Percentiles rank a stretch among this genome's conserved stretches.
These are phyloP conservation scores for Beta macrorhiza DNA, from an alignment of 179 eudicot species.

Conservation along the genomic window DNA sequence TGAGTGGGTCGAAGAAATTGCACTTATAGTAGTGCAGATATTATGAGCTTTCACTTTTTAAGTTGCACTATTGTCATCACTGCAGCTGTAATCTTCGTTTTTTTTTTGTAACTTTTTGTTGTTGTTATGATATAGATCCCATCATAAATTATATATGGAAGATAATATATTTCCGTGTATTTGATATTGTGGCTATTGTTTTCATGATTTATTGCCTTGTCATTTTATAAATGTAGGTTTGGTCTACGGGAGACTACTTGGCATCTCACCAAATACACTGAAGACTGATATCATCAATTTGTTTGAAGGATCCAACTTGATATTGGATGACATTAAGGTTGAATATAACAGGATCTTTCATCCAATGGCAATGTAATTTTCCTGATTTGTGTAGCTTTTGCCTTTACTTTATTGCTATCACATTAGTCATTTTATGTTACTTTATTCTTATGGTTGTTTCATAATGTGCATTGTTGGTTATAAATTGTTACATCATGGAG, in stretches of 20 bases:
- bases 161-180: neutral
- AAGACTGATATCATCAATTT: constrained; percentile 56
- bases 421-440: neutral
- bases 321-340: constrained; percentile 55
- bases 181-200: neutral
- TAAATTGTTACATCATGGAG: neutral
- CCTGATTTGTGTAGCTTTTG: neutral
- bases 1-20: neutral
- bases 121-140: too few species aligned
- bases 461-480: neutral
- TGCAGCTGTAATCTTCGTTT: neutral
- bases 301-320: constrained; percentile 58
- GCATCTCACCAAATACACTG: constrained; percentile 41
- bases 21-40: neutral
- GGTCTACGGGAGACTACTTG: constrained; percentile 49
- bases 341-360: constrained; percentile 40
- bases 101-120: neutral
- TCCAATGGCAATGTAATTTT: constrained; percentile 55
- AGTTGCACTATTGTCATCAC: neutral
- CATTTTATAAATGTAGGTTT: constrained; percentile 12
- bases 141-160: neutral
- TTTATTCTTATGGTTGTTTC: neutral
- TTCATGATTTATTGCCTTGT: neutral
- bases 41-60: neutral
- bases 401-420: neutral